These are phyloP conservation scores for Lepiota venenata DNA, from an alignment of 768 basidiomycete species.

Conservation along the genomic window DNA sequence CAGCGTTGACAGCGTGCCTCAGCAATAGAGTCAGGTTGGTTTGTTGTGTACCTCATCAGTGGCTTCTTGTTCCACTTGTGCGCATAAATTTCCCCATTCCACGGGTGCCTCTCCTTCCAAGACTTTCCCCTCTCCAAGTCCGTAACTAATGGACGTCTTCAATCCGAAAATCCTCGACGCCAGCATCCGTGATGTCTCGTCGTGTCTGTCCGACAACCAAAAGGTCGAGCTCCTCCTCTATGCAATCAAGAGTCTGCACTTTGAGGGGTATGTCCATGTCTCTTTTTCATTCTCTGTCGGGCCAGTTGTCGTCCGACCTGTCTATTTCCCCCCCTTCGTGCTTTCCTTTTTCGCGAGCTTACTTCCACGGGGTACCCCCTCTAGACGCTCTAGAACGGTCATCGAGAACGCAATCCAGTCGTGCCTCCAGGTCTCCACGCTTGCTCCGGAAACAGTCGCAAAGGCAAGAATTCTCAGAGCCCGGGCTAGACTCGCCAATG, in stretches of 20 bases:
- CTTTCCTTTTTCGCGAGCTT: slow-evolving; percentile 12
- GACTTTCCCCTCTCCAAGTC: slow-evolving; percentile 17
- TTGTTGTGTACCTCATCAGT: slow-evolving; percentile 7
- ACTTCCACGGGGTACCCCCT: slow-evolving; percentile 6
- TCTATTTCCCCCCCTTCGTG: slow-evolving; percentile 8
- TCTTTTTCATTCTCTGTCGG: background rate
- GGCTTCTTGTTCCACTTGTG: background rate
- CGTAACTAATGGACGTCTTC: slow-evolving; percentile 47
- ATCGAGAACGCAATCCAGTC: slow-evolving; percentile 78
- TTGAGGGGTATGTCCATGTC: slow-evolving; percentile 50
- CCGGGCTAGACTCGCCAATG: slow-evolving; percentile 59
- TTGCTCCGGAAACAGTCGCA: slow-evolving; percentile 47
- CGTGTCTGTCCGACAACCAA: slow-evolving; percentile 55
- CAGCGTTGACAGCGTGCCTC: slow-evolving; percentile 1
- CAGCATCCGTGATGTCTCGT: slow-evolving; percentile 65
- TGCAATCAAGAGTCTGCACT: slow-evolving; percentile 79
- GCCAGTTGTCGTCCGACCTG: background rate
- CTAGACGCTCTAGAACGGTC: slow-evolving; percentile 52
- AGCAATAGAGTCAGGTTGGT: slow-evolving; percentile 8
- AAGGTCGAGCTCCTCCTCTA: slow-evolving; percentile 72
- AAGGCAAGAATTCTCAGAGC: slow-evolving; percentile 65
- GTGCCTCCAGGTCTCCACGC: slow-evolving; percentile 54
- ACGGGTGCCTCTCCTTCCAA: background rate
- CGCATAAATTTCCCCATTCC: slow-evolving; percentile 10
- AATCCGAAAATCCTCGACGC: slow-evolving; percentile 78